These are phyloP conservation scores for Botryosphaeria agaves DNA, from an alignment of 2,329 filamentous ascomycete species.

Conservation along the genomic window DNA sequence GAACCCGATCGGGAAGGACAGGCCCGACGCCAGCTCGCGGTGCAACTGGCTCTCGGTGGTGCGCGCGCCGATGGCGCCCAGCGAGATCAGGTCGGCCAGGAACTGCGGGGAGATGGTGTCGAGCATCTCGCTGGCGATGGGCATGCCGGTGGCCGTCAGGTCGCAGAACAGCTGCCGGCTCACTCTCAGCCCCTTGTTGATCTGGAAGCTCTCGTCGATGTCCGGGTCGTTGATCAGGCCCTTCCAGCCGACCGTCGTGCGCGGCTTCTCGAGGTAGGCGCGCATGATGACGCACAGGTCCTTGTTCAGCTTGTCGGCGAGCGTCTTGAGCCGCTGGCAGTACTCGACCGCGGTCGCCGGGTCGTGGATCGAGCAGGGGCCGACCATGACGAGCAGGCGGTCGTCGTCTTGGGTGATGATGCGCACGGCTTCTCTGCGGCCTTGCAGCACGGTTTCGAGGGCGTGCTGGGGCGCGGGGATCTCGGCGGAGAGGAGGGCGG, in stretches of 20 bases:
- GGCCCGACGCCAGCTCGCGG: conserved; percentile 82
- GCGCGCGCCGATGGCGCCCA: conserved; percentile 87
- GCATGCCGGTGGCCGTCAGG: conserved; percentile 72
- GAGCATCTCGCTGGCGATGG: conserved; percentile 94
- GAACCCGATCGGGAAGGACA: conserved; percentile 97
- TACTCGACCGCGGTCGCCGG: conserved; percentile 79
- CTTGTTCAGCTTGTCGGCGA: conserved; percentile 62
- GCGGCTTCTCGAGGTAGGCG: conserved; percentile 95
- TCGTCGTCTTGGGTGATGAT: conserved; percentile 69
- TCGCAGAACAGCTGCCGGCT: conserved; percentile 90
- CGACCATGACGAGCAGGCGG: conserved; percentile 83
- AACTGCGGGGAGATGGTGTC: conserved; percentile 98
- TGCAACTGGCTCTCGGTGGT: conserved; percentile 96
- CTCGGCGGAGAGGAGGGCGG: conserved; percentile 71
- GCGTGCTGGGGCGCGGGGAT: conserved; percentile 48
- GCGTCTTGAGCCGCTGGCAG: conserved; percentile 55
- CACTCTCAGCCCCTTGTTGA: conserved; percentile 92
- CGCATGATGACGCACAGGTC: conserved; percentile 94
- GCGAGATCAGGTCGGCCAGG: conserved; percentile 85
- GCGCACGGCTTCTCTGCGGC: conserved; percentile 49
- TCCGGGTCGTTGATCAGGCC: conserved; percentile 98
- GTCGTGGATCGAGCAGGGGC: conserved; percentile 95
- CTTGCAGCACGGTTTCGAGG: conserved; percentile 52
- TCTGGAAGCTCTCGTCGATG: conserved; percentile 92
- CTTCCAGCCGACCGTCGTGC: conserved; percentile 98